These are phyloP conservation scores for Phlebiopsis gigantea DNA, from an alignment of 768 basidiomycete species.

Conservation along the genomic window DNA sequence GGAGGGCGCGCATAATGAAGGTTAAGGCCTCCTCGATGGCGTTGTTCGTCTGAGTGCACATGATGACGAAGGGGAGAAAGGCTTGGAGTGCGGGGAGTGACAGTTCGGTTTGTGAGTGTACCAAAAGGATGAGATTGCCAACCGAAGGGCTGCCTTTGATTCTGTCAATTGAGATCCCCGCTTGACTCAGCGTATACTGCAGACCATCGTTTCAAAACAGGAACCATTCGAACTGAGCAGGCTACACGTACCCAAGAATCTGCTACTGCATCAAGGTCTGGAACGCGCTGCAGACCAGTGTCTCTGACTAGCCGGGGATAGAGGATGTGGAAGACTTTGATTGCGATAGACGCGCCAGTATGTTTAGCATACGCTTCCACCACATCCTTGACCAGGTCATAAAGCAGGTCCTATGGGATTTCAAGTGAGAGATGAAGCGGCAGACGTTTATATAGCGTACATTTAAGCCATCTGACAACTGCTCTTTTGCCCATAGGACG, in stretches of 20 bases:
- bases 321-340: constrained; percentile 15
- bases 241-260: constrained; percentile 11
- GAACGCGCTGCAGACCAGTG: neutral
- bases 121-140: constrained; percentile 23
- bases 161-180: constrained; percentile 19
- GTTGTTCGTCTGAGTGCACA: constrained; percentile 45
- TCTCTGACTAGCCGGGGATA: constrained; percentile 16
- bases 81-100: constrained; percentile 11
- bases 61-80: constrained; percentile 17
- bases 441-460: neutral
- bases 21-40: constrained; percentile 59
- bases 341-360: constrained; percentile 9
- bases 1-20: constrained; percentile 38
- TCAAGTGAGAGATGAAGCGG: neutral
- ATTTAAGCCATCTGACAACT: neutral
- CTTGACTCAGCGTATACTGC: constrained; percentile 11
- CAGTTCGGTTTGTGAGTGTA: constrained; percentile 15
- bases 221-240: neutral
- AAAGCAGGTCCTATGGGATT: constrained; percentile 12
- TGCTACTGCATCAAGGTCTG: neutral
- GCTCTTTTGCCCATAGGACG: neutral
- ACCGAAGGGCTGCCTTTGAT: constrained; percentile 10
- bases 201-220: neutral
- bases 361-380: constrained; percentile 12
- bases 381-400: neutral